Evolutionary conservation across 768 basidiomycete genomes (phyloP), one percentile per base, ranked within the genome.

Genomic region (Xerocomellus chrysenteron): DNA sequence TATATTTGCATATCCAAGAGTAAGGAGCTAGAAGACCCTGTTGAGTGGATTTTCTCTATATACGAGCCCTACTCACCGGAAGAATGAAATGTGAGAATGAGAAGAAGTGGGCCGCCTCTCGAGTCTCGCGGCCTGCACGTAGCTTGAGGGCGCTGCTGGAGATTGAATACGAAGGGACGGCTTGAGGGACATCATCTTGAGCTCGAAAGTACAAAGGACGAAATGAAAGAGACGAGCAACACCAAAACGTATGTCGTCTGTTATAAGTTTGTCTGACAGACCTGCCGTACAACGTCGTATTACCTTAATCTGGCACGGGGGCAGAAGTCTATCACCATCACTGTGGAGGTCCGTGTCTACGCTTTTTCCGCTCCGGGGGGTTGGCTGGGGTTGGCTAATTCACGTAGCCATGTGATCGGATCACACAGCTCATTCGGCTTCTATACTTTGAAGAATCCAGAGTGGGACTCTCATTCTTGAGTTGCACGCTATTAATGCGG

Each of bases 1-100:
- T 82, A 79, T 28, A 90, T 71, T 54, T 82, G 81, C 51, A 89
- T 75, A 59, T 86, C 82, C 63, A 88, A 71, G 61, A 82, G 80
- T 24, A 77, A 65, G 24, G 82, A 82, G 24, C 83, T 85, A 58
- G 40, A 44, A 24, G 16, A 55, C 36, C 12, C 6, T 3, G 1
- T 1, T 68, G 32, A 71, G 59, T 44, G 10, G 4, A 21, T 36
- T 40, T 43, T 33, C 26, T 10, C 12, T 28, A 41, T 13, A 9
- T 30, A 43, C 11, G 24, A 35, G 1, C 26, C 42, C 33, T 24
- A 64, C 77, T 61, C 54, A 82, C 82, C 80, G 79, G 61, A 81
- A 82, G 37, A 73, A 75, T 11, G 81, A 82, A 35, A 78, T 76
- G 64, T 80, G 79, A 21, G 80, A 72, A 66, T 78, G 73, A 32